A percentile compares a stretch with the other conserved stretches of the same genome.
Evolutionary conservation across 2,329 filamentous ascomycete species (phyloP).

Genomic region (Stemphylium beticola): DNA sequence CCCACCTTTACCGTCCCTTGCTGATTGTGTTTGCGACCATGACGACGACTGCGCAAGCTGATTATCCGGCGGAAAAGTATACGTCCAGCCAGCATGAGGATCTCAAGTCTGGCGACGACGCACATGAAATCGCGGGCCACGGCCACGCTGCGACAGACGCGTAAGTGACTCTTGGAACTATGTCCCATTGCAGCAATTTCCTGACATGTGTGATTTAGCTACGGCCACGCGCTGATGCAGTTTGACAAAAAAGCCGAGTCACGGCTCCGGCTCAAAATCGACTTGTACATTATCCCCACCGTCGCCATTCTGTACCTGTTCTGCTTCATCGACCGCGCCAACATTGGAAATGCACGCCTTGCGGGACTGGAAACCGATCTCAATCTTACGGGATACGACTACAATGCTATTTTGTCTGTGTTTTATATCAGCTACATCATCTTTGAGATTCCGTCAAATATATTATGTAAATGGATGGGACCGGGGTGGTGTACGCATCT

Average conservation of each 20-base stretch:
- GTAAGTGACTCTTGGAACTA: conserved; percentile 17
- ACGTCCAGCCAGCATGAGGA: conserved; percentile 35
- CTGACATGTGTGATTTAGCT: conserved; percentile 27
- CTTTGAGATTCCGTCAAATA: conserved; percentile 66
- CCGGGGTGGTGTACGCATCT: conserved; percentile 65
- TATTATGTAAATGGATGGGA: conserved; percentile 73
- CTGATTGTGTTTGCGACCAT: too few species aligned
- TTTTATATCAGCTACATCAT: conserved; percentile 76
- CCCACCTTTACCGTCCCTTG: too few species aligned
- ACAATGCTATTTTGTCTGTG: conserved; percentile 70
- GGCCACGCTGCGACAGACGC: conserved; percentile 42
- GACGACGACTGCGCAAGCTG: neutral
- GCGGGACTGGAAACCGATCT: conserved; percentile 70
- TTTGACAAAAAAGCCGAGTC: conserved; percentile 65
- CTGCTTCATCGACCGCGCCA: conserved; percentile 77
- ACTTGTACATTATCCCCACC: conserved; percentile 69
- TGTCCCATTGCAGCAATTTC: neutral
- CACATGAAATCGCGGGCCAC: conserved; percentile 34
- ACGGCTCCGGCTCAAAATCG: conserved; percentile 67
- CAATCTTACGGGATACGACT: conserved; percentile 66
- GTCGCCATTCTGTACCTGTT: conserved; percentile 72
- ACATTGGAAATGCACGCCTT: conserved; percentile 74
- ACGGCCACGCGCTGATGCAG: conserved; percentile 39
- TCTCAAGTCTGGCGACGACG: conserved; percentile 30
- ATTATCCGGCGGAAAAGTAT: conserved; percentile 21